These are phyloP conservation scores for Blastomyces gilchristii DNA, from an alignment of 2,329 filamentous ascomycete genomes.

Conservation along the genomic window DNA sequence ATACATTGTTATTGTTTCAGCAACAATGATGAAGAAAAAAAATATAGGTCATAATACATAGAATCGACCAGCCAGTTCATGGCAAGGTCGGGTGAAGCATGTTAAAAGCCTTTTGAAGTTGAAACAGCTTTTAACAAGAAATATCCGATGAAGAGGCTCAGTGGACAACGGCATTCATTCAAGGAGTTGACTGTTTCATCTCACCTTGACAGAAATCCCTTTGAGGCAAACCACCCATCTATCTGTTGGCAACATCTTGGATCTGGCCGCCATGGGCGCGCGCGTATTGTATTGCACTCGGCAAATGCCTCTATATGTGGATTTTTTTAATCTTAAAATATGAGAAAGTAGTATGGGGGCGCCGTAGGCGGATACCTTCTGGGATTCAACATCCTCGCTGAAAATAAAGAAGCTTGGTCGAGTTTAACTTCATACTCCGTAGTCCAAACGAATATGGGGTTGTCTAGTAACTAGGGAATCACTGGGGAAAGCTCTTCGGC, in stretches of 20 bases:
- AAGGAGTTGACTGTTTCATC: background rate
- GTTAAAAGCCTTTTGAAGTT: background rate
- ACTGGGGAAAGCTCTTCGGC: background rate
- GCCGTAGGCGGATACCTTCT: no score
- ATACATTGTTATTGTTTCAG: background rate
- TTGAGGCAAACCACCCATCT: background rate
- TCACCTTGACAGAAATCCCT: background rate
- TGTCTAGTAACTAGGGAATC: background rate
- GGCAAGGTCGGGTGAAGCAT: background rate
- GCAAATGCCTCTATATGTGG: no score
- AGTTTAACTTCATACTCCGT: background rate
- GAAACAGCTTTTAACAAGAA: conserved; percentile 2
- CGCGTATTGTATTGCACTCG: no score
- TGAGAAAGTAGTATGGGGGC: no score
- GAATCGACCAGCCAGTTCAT: background rate
- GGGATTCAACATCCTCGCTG: no score
- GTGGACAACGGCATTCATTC: background rate
- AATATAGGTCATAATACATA: background rate
- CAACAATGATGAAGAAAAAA: background rate
- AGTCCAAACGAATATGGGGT: background rate
- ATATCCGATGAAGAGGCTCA: background rate
- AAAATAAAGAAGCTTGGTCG: background rate
- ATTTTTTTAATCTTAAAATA: no score
- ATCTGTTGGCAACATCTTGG: no score
- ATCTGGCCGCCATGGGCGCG: no score